Base-by-base conservation (phyloP, 179 eudicot genomes). In the Drosera spatulata region DNA sequence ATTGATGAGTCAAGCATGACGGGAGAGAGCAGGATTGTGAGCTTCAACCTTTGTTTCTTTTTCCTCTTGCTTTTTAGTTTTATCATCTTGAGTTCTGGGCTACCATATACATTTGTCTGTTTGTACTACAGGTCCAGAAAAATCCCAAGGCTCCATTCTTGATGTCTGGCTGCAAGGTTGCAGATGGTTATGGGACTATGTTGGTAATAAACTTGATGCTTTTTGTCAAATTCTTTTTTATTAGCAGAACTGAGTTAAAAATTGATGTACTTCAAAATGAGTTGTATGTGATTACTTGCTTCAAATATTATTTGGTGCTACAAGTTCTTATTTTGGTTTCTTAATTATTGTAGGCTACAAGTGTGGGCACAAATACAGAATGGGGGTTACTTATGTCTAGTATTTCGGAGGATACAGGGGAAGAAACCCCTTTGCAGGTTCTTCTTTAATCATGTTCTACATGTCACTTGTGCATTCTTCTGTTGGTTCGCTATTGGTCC, bases 341-440 rank as follows among this genome's bases (percentile, higher is more conserved):
- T 6, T 14, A 55, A 53, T 64, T 38, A 46, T 64, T 71, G 45
- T 71, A 91, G 98, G 98, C 84, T 6, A 82, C 91, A 51, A 75
- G 91, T 72, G 98, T 91, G 68, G 98, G 98, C 47, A 76, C 85
- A 58, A 85, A 84, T 66, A 91, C 98, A 45, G 96, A 91, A 66
- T 91, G 98, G 96, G 98, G 98, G 41, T 73, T 91, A 76, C 95
- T 88, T 50, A 91, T 88, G 98, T 95, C 98, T 8, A 88, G 95
- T 76, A 88, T 91, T 54, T 83, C 98, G 51, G 98, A 91, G 78
- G 98, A 91, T 69, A 88, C 80, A 65, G 95, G 98, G 61, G 98
- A 91, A 76, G 98, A 91, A 82, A 91, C 98, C 52, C 98, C 98
- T 22, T 76, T 91, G 73, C 98, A 91, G 91, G 98, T 81, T 44